A percentile compares a stretch with the other conserved stretches of the same genome.
Conservation (phyloP, 495 filamentous ascomycete genomes). For the Poronia punctata region DNA sequence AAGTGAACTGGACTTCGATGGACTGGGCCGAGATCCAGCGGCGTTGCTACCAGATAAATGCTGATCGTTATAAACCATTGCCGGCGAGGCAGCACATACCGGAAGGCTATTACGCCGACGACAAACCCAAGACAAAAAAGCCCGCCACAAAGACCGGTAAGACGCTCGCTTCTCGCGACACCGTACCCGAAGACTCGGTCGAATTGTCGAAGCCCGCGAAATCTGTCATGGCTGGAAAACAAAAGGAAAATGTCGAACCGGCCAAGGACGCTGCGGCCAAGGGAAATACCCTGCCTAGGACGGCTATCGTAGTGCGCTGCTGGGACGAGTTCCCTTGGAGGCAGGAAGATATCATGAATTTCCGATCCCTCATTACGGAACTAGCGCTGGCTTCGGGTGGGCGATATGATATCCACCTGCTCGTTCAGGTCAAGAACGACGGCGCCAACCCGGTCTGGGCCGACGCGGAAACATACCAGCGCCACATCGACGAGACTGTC, state of each 20-base stretch:
- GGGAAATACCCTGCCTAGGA: slow-evolving; percentile 50
- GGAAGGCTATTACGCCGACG: slow-evolving; percentile 37
- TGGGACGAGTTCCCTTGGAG: slow-evolving; percentile 68
- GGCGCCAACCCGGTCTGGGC: slow-evolving; percentile 56
- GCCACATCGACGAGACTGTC: slow-evolving; percentile 58
- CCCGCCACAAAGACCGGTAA: background rate
- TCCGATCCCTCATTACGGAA: slow-evolving; percentile 71
- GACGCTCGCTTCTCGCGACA: slow-evolving; percentile 15
- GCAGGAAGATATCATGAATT: slow-evolving; percentile 59
- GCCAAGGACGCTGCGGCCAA: slow-evolving; percentile 39
- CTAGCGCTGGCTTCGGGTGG: slow-evolving; percentile 67
- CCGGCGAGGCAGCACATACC: slow-evolving; percentile 30
- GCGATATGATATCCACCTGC: slow-evolving; percentile 73
- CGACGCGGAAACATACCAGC: slow-evolving; percentile 49
- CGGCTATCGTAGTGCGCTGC: slow-evolving; percentile 66
- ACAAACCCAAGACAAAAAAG: slow-evolving; percentile 8
- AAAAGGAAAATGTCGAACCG: slow-evolving; percentile 5
- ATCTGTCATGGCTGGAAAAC: background rate
- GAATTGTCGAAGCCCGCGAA: too few species aligned
- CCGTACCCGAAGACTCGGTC: background rate
- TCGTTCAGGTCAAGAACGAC: slow-evolving; percentile 70
- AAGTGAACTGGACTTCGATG: slow-evolving; percentile 67
- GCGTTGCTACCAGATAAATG: slow-evolving; percentile 62
- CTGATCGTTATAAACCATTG: slow-evolving; percentile 54
- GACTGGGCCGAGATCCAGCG: slow-evolving; percentile 71